phyloP scores from a whole-genome alignment of 1,284 basidiomycete species.

The Clitocybe nebularis region DNA sequence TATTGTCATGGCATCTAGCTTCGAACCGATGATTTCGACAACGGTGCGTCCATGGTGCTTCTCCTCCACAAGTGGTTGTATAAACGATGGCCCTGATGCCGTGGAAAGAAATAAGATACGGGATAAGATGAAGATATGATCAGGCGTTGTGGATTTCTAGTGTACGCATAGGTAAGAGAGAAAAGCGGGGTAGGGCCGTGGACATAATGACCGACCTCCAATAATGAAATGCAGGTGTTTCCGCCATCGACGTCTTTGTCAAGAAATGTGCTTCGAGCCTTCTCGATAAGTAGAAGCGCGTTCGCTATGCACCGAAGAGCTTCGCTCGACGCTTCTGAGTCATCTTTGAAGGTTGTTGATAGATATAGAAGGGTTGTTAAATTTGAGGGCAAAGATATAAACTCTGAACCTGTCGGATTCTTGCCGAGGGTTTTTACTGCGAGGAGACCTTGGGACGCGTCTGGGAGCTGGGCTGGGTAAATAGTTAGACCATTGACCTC shows the following conservation, averaged over 20 bases:
- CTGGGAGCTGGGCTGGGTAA: conserved; percentile 28
- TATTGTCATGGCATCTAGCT: conserved; percentile 49
- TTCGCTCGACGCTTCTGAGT: conserved; percentile 60
- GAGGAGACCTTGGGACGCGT: conserved; percentile 59
- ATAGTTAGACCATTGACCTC: conserved; percentile 2
- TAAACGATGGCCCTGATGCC: conserved; percentile 46
- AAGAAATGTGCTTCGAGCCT: conserved; percentile 55
- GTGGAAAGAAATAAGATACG: conserved; percentile 75
- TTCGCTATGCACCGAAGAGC: conserved; percentile 75
- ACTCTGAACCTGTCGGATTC: conserved; percentile 62
- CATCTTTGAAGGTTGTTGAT: conserved; percentile 49
- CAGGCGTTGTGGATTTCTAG: conserved; percentile 59
- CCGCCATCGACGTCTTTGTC: conserved; percentile 60
- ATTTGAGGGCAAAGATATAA: conserved; percentile 52
- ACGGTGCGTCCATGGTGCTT: conserved; percentile 52
- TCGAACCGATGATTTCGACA: conserved; percentile 55
- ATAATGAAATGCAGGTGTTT: conserved; percentile 47
- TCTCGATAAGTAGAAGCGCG: conserved; percentile 63
- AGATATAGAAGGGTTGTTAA: conserved; percentile 50
- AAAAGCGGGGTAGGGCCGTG: neutral
- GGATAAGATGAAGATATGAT: conserved; percentile 68
- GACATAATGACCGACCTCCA: conserved; percentile 51
- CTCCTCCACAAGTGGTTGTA: conserved; percentile 56
- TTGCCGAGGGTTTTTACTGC: conserved; percentile 77
- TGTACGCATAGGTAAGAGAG: conserved; percentile 5